phyloP scores from a whole-genome alignment of 2,329 filamentous ascomycete species.

The Trichoderma gracile region DNA sequence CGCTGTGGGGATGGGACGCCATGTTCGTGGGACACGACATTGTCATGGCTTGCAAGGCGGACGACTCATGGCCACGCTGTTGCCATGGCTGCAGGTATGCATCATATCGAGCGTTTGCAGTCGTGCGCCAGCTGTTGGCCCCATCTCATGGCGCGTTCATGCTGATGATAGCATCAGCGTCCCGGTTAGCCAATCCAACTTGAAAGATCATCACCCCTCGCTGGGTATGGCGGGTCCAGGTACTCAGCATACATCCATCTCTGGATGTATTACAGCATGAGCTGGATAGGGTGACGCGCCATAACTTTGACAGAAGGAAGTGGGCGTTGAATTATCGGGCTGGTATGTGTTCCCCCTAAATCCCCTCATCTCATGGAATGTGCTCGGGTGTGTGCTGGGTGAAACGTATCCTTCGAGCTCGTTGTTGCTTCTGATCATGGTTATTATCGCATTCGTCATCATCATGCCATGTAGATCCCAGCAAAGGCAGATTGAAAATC shows the following conservation, averaged over 20 bases:
- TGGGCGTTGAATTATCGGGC: slow-evolving; percentile 10
- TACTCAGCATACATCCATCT: slow-evolving; percentile 2
- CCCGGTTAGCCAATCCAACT: slow-evolving; percentile 6
- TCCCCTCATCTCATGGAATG: neutral
- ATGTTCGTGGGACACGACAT: slow-evolving; percentile 15
- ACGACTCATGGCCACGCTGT: neutral
- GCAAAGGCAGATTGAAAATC: neutral
- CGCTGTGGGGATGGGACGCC: neutral
- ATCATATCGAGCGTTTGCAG: neutral
- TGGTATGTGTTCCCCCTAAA: slow-evolving; percentile 3
- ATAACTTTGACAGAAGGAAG: slow-evolving; percentile 13
- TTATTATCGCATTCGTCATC: neutral
- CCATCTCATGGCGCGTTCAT: neutral
- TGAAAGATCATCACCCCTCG: neutral
- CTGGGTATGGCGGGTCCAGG: slow-evolving; percentile 1
- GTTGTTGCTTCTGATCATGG: slow-evolving; percentile 3
- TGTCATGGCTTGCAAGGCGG: slow-evolving; percentile 2
- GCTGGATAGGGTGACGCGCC: slow-evolving; percentile 21
- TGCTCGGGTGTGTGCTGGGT: neutral
- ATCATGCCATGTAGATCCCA: neutral
- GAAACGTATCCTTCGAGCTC: neutral
- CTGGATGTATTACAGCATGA: slow-evolving; percentile 18
- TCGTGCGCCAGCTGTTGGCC: neutral
- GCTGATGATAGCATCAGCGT: neutral
- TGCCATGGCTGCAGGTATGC: neutral